Conservation (phyloP, 202 grass and related monocot species). For the Musa balbisiana region DNA sequence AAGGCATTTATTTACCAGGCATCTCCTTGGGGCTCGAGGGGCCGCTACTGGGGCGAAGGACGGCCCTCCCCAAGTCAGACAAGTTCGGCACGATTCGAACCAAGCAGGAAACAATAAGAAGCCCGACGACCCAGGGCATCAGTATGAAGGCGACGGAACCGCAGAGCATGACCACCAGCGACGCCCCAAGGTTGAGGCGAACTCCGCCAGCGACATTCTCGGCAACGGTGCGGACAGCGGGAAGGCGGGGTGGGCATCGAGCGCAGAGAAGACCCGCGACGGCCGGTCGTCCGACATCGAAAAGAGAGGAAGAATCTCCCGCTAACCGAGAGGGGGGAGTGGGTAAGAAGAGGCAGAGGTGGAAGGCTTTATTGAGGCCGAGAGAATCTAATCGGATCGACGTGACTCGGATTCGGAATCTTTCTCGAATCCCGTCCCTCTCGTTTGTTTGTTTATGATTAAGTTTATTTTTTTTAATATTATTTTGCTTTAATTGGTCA, state of each 20-base stretch:
- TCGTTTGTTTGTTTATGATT: too few relatives aligned
- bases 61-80: constrained; percentile 39
- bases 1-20: neutral
- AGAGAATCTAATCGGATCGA: too few relatives aligned
- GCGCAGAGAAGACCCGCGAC: constrained; percentile 51
- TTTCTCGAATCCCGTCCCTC: too few relatives aligned
- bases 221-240: neutral
- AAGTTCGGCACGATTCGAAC: constrained; percentile 47
- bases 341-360: neutral
- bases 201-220: neutral
- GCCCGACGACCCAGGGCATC: constrained; percentile 70
- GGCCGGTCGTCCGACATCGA: constrained; percentile 26
- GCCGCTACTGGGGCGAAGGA: constrained; percentile 20
- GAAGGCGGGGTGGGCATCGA: constrained; percentile 22
- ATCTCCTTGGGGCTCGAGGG: constrained; percentile 15
- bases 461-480: too few relatives aligned
- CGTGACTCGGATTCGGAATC: too few relatives aligned
- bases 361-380: neutral
- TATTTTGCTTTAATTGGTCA: too few relatives aligned
- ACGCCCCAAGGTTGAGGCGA: constrained; percentile 56
- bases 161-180: constrained; percentile 79
- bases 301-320: neutral
- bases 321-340: neutral
- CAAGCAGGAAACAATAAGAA: constrained; percentile 55
- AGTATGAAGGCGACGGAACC: constrained; percentile 77